Conservation (phyloP, 768 basidiomycete genomes). For the Mycena rosella region DNA sequence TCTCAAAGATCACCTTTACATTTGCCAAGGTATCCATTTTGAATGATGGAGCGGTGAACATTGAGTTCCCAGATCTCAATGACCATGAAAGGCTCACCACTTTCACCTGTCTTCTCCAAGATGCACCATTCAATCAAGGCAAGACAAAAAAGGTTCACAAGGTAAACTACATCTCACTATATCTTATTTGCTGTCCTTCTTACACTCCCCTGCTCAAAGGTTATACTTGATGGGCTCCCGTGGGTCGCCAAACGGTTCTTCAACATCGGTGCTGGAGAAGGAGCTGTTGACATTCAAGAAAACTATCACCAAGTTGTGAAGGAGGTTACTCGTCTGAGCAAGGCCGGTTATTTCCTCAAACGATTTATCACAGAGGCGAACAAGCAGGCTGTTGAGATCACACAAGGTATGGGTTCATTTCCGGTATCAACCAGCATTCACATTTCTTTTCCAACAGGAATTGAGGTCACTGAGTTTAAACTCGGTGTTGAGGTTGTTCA, state of each 20-base stretch:
- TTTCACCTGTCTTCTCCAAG: not conserved
- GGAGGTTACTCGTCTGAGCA: constrained; percentile 4
- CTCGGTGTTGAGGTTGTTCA: not conserved
- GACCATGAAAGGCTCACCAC: too few species aligned
- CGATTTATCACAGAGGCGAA: constrained; percentile 11
- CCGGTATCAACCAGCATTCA: not conserved
- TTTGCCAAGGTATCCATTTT: too few species aligned
- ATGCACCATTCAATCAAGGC: not conserved
- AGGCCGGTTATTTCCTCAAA: not conserved
- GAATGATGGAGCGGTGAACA: too few species aligned
- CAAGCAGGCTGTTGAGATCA: not conserved
- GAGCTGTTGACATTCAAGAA: not conserved
- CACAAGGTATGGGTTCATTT: not conserved
- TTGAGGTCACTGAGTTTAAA: not conserved
- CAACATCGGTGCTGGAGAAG: not conserved
- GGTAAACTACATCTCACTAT: too few species aligned
- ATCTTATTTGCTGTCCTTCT: too few species aligned
- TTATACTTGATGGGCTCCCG: too few species aligned
- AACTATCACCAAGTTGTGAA: not conserved
- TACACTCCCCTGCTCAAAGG: too few species aligned
- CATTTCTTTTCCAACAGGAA: not conserved
- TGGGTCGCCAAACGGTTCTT: constrained; percentile 6
- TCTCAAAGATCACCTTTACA: too few species aligned
- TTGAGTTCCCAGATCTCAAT: too few species aligned
- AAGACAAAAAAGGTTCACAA: not conserved